Evolutionary conservation across 768 basidiomycete species (phyloP), one percentile per base, ranked within the genome.

Genomic region (Cantharellus cinnabarinus): DNA sequence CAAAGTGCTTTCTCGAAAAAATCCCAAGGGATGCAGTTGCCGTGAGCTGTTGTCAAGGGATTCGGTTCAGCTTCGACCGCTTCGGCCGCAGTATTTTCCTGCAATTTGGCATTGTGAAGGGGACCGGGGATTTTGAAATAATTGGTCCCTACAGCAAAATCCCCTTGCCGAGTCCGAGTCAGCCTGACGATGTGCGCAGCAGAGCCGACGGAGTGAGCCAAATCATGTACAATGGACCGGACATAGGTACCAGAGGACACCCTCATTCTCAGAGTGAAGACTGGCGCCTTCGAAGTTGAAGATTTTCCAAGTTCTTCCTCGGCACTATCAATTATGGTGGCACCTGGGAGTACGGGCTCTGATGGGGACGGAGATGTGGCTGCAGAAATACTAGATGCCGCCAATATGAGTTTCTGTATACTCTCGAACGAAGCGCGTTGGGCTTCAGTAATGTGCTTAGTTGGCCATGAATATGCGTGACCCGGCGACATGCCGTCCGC

Each of bases 241-340:
- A 99, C 93, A 66, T 99, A 99, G 10, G 95, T 98, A 44, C 95
- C 95, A 37, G 88, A 86, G 4, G 91, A 93, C 3, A 98, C 95
- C 62, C 76, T 84, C 91, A 99, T 94, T 59, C 77, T 79, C 62
- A 99, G 73, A 4, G 83, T 82, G 69, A 98, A 95, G 29, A 83
- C 83, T 0, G 82, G 77, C 1, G 93, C 87, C 2, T 48, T 40
- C 4, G 37, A 15, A 48, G 44, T 10, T 48, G 44, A 29, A 37
- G 52, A 54, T 37, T 10, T 7, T 54, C 10, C 10, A 54, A 37
- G 10, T 10, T 54, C 10, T 54, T 58, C 50, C 42, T 44, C 41
- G 4, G 20, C 48, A 7, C 15, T 38, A 29, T 51, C 58, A 10
- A 50, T 38, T 29, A 44, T 4, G 4, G 51, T 35, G 29, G 3